Evolutionary conservation across 805 yeast genomes (phyloP).

Genomic region (Grigorovia jiainica): DNA sequence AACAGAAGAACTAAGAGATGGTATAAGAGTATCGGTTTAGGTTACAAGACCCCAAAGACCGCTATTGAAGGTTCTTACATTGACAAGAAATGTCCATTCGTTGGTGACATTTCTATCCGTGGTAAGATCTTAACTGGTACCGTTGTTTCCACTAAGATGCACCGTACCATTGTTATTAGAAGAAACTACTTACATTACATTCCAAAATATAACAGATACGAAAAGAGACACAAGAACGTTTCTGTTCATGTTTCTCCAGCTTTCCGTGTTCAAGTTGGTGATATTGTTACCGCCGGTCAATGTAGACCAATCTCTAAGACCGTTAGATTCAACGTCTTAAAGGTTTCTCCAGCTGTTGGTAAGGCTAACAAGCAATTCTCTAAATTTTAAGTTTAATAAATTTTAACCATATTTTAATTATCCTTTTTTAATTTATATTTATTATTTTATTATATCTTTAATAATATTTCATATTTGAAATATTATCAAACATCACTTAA

Average conservation of each 20-base stretch:
- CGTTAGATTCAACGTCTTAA: conserved; percentile 98
- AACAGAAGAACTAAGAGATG: conserved; percentile 99
- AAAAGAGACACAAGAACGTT: conserved; percentile 99
- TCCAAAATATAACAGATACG: conserved; percentile 99
- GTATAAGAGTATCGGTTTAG: conserved; percentile 99
- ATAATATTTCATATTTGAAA: neutral
- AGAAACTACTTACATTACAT: conserved; percentile 99
- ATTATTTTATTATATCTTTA: neutral
- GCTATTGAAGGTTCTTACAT: conserved; percentile 98
- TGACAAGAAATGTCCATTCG: conserved; percentile 99
- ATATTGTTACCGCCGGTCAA: conserved; percentile 98
- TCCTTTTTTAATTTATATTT: neutral
- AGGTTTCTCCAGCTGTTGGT: conserved; percentile 83
- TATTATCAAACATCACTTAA: neutral
- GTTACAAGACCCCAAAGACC: conserved; percentile 99
- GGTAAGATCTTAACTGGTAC: conserved; percentile 99
- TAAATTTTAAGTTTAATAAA: conserved; percentile 75
- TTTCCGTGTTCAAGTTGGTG: conserved; percentile 99
- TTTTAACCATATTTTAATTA: neutral
- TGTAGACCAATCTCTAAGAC: conserved; percentile 99
- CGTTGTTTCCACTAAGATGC: conserved; percentile 99
- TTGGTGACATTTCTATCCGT: conserved; percentile 94
- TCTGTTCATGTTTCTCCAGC: conserved; percentile 99
- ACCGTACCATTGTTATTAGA: conserved; percentile 99
- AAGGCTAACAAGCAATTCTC: conserved; percentile 88